Percentiles rank a stretch among this genome's conserved stretches.
Evolutionary conservation across 164 flowering plant species (phyloP).

Genomic region (Magnolia officinalis): DNA sequence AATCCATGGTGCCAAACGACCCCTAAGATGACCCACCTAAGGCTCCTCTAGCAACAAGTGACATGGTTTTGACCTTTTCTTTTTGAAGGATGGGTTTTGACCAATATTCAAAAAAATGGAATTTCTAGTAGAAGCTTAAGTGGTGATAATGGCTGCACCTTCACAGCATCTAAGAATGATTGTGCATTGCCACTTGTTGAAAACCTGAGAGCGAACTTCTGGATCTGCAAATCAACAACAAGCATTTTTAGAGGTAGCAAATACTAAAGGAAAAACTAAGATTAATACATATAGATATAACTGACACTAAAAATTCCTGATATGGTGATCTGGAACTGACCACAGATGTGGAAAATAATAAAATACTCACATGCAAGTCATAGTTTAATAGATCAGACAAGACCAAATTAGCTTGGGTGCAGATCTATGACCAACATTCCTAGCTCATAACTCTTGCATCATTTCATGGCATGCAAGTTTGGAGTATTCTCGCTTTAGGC

Average conservation of each 20-base stretch:
- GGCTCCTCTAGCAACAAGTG: too few relatives aligned
- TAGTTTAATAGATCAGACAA: not conserved
- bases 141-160: constrained; percentile 13
- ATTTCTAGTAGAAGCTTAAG: not conserved
- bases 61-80: too few relatives aligned
- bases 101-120: not conserved
- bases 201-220: constrained; percentile 40
- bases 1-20: too few relatives aligned
- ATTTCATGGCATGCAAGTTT: too few relatives aligned
- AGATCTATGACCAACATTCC: too few relatives aligned
- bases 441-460: too few relatives aligned
- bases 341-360: not conserved
- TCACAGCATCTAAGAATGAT: constrained; percentile 25
- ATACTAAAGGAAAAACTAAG: not conserved
- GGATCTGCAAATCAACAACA: constrained; percentile 27
- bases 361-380: not conserved
- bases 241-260: not conserved
- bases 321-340: not conserved
- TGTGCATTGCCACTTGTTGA: constrained; percentile 19
- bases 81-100: not conserved
- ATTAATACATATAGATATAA: too few relatives aligned
- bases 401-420: too few relatives aligned
- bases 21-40: too few relatives aligned
- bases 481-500: too few relatives aligned
- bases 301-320: not conserved